Conservation (phyloP, 2,329 filamentous ascomycete genomes). For the Periconia digitata region DNA sequence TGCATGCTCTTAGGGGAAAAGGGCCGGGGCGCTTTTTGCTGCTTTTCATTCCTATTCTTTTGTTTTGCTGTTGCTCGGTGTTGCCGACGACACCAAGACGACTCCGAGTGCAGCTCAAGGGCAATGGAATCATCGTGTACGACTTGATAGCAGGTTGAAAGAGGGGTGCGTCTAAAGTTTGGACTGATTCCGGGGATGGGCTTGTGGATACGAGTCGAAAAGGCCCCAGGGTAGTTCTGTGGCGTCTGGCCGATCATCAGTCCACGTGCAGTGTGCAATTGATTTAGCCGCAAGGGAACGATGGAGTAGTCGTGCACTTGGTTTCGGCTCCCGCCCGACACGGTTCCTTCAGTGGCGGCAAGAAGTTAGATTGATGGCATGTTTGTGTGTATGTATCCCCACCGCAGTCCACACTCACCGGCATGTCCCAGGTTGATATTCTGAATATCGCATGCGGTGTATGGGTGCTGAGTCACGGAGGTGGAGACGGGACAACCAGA, state of each 20-base stretch:
- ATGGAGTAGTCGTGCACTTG: too few species aligned
- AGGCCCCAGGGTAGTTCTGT: conserved; percentile 8
- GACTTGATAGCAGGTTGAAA: too few species aligned
- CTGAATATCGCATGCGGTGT: too few species aligned
- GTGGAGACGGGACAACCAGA: conserved; percentile 7
- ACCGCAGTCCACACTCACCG: too few species aligned
- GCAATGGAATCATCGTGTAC: too few species aligned
- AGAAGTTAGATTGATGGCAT: too few species aligned
- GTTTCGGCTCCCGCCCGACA: too few species aligned
- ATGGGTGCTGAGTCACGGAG: conserved; percentile 7
- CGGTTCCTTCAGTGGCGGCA: too few species aligned
- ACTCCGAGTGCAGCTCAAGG: not conserved
- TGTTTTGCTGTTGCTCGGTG: conserved; percentile 1
- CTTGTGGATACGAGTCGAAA: not conserved
- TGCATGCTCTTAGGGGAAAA: conserved; percentile 11
- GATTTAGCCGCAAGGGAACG: not conserved
- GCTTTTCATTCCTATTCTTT: conserved; percentile 2
- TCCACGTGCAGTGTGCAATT: conserved; percentile 7
- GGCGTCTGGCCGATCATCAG: conserved; percentile 15
- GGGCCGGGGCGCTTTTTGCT: not conserved
- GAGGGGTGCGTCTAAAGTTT: not conserved
- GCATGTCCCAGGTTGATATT: not conserved
- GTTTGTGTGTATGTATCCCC: too few species aligned
- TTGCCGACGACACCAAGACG: not conserved
- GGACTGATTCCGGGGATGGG: not conserved